Conservation (phyloP, 805 yeast species). For the Wickerhamiella australiensis region DNA sequence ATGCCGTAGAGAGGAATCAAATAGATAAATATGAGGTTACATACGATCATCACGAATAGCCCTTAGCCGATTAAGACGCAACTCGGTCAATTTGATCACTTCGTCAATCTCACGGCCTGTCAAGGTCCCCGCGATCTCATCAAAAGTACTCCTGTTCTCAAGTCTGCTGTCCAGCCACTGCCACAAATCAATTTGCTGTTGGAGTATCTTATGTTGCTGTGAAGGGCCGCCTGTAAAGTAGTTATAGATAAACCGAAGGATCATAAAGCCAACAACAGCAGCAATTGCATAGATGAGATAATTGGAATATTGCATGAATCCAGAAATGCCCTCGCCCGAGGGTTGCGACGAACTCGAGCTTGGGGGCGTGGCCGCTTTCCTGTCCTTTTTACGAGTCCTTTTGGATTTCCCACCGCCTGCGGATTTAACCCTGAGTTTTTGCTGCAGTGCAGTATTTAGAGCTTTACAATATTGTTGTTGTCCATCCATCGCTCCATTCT, state of each 20-base stretch:
- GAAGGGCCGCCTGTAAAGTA: not conserved
- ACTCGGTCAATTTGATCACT: conserved; percentile 21
- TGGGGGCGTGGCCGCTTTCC: conserved; percentile 3
- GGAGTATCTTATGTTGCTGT: conserved; percentile 20
- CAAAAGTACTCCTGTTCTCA: conserved; percentile 10
- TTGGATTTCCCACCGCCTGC: conserved; percentile 14
- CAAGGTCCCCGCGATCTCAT: conserved; percentile 18
- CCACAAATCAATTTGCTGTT: conserved; percentile 56
- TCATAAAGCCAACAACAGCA: conserved; percentile 11
- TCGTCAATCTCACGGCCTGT: conserved; percentile 17
- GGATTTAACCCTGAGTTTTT: conserved; percentile 18
- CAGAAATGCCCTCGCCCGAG: not conserved
- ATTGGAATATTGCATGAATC: not conserved
- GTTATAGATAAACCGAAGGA: conserved; percentile 15
- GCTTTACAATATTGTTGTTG: conserved; percentile 52
- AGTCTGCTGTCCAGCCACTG: conserved; percentile 50
- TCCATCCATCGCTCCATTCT: conserved; percentile 71
- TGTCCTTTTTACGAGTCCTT: conserved; percentile 12
- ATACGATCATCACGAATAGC: conserved; percentile 1
- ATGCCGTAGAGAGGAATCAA: too few relatives aligned
- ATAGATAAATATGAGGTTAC: not conserved
- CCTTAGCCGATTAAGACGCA: conserved; percentile 2
- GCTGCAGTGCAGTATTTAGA: conserved; percentile 33
- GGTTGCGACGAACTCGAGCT: not conserved
- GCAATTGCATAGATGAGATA: not conserved